Conservation (phyloP, 805 yeast genomes). For the Wickerhamomyces chaumierensis region DNA sequence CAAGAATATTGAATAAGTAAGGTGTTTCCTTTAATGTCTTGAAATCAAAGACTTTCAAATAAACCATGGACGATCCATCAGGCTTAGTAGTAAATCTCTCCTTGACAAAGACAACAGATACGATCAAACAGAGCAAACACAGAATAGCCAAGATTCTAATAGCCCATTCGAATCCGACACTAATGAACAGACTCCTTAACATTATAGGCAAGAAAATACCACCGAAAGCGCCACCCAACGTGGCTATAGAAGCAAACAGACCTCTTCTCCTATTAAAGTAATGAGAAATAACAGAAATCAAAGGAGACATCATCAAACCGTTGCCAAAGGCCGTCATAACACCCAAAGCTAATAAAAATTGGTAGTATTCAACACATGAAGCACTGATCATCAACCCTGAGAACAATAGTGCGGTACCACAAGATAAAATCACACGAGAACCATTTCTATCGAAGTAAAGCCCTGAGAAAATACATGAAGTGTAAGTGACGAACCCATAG, state of each 20-base stretch:
- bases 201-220: conserved; percentile 46
- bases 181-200: conserved; percentile 35
- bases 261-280: conserved; percentile 57
- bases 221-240: conserved; percentile 47
- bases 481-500: conserved; percentile 38
- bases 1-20: conserved; percentile 30
- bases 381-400: conserved; percentile 49
- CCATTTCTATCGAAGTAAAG: conserved; percentile 57
- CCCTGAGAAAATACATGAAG: conserved; percentile 44
- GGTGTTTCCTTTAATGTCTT: conserved; percentile 30
- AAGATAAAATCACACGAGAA: conserved; percentile 29
- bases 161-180: conserved; percentile 51
- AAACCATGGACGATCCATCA: conserved; percentile 10
- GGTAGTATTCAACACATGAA: conserved; percentile 39
- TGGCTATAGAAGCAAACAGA: conserved; percentile 38
- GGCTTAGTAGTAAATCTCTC: conserved; percentile 31
- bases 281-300: conserved; percentile 50
- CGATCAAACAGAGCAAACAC: conserved; percentile 26
- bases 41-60: conserved; percentile 22
- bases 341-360: conserved; percentile 51
- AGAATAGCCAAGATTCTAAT: conserved; percentile 41
- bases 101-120: conserved; percentile 25
- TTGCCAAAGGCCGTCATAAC: conserved; percentile 47
- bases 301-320: conserved; percentile 50
- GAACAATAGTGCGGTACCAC: conserved; percentile 34